Percentiles rank a stretch among this genome's conserved stretches.
Conservation (phyloP, 768 basidiomycete species). For the Pisolithus orientalis region DNA sequence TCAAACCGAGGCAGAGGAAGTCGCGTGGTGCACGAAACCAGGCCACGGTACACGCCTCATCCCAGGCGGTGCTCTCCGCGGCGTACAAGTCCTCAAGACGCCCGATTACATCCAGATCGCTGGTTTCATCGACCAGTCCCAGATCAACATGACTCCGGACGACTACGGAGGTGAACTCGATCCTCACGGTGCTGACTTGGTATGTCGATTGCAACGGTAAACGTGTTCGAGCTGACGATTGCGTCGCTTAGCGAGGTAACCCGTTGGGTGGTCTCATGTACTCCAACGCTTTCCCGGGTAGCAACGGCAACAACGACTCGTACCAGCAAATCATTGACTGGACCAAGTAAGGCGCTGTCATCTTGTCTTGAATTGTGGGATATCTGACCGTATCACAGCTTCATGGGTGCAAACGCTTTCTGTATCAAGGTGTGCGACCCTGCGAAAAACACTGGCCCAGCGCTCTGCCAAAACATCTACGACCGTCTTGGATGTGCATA, state of each 20-base stretch:
- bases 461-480: constrained; percentile 65
- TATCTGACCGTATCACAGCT: constrained; percentile 38
- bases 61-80: constrained; percentile 55
- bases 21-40: constrained; percentile 73
- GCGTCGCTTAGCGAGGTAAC: constrained; percentile 50
- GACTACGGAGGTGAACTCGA: constrained; percentile 72
- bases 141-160: constrained; percentile 41
- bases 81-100: constrained; percentile 58
- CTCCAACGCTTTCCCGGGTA: constrained; percentile 44
- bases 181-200: constrained; percentile 60
- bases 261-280: constrained; percentile 63
- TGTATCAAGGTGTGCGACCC: constrained; percentile 75
- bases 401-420: constrained; percentile 60
- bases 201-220: constrained; percentile 16
- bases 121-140: constrained; percentile 57
- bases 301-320: constrained; percentile 26
- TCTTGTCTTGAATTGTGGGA: not conserved
- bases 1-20: constrained; percentile 61
- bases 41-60: constrained; percentile 70
- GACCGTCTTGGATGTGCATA: constrained; percentile 71
- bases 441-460: constrained; percentile 36
- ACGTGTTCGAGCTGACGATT: constrained; percentile 19
- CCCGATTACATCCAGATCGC: constrained; percentile 54
- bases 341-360: constrained; percentile 47
- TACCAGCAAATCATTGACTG: constrained; percentile 57